Evolutionary conservation across 192 early-diverging fungal species (phyloP).

Genomic region (Coemansia sp.): DNA sequence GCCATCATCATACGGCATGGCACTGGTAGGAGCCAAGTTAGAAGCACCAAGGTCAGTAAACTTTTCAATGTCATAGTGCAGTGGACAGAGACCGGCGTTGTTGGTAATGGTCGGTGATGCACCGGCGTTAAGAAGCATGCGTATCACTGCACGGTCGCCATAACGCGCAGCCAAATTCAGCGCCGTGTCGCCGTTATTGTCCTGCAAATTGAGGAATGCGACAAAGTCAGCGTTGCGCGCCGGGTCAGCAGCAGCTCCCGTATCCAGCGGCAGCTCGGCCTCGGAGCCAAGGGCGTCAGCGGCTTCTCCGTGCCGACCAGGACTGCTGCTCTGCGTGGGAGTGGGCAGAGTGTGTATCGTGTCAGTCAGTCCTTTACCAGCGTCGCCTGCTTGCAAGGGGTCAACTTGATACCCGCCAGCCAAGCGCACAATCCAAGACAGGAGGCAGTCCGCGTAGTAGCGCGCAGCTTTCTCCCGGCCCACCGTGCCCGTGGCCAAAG

Average conservation of each 20-base stretch:
- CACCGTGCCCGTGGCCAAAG: conserved; percentile 63
- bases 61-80: conserved; percentile 60
- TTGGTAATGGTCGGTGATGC: conserved; percentile 73
- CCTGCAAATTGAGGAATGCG: conserved; percentile 74
- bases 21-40: background rate
- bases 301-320: background rate
- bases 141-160: conserved; percentile 67
- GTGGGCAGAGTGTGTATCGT: conserved; percentile 19
- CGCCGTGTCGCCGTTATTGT: conserved; percentile 85
- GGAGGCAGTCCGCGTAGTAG: conserved; percentile 88
- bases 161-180: conserved; percentile 82
- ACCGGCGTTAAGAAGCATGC: conserved; percentile 71
- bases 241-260: background rate
- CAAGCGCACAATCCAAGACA: conserved; percentile 61
- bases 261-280: background rate
- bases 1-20: background rate
- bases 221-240: conserved; percentile 64
- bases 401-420: conserved; percentile 51
- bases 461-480: conserved; percentile 68
- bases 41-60: conserved; percentile 6
- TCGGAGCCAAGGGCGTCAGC: background rate
- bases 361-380: conserved; percentile 1
- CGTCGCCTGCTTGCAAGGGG: background rate
- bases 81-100: conserved; percentile 70
- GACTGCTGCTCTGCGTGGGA: conserved; percentile 38